Conservation (phyloP, 2,329 filamentous ascomycete species). For the Phialemonium atrogriseum region DNA sequence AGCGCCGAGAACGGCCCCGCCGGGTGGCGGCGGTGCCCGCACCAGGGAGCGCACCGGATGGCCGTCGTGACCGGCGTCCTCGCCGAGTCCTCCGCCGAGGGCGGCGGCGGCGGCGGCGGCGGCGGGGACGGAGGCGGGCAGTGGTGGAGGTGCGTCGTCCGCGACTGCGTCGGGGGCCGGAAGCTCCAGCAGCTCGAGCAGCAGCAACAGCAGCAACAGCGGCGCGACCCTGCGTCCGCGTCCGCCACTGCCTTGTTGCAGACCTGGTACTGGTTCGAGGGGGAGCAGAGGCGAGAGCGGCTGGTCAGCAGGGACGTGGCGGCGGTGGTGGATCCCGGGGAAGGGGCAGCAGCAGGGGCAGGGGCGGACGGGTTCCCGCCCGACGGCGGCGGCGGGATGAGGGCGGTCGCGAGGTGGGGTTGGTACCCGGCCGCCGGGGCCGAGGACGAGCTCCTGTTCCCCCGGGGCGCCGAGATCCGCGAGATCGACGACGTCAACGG, state of each 20-base stretch:
- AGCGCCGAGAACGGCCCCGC: constrained; percentile 65
- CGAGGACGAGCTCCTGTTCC: constrained; percentile 75
- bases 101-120: too few relatives aligned
- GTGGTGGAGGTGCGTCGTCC: constrained; percentile 57
- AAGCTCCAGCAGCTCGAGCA: constrained; percentile 57
- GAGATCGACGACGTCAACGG: constrained; percentile 84
- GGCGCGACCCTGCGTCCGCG: too few relatives aligned
- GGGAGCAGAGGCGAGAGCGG: constrained; percentile 28
- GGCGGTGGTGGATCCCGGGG: constrained; percentile 17
- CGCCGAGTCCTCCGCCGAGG: too few relatives aligned
- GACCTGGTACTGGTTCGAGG: constrained; percentile 42
- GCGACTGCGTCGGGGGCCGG: constrained; percentile 70
- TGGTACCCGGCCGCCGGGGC: constrained; percentile 63
- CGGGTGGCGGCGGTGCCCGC: constrained; percentile 77
- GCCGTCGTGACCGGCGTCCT: too few relatives aligned
- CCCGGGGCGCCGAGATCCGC: constrained; percentile 69
- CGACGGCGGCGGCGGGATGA: constrained; percentile 62
- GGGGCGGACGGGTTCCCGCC: constrained; percentile 51
- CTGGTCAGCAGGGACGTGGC: constrained; percentile 45
- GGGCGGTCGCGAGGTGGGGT: constrained; percentile 60
- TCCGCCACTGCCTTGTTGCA: constrained; percentile 30
- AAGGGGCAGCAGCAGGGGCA: neutral
- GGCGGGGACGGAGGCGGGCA: constrained; percentile 50
- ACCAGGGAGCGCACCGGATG: constrained; percentile 79
- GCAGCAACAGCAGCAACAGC: constrained; percentile 24